Evolutionary conservation across 2,329 filamentous ascomycete species (phyloP).

Genomic region (Cadophora sp.): DNA sequence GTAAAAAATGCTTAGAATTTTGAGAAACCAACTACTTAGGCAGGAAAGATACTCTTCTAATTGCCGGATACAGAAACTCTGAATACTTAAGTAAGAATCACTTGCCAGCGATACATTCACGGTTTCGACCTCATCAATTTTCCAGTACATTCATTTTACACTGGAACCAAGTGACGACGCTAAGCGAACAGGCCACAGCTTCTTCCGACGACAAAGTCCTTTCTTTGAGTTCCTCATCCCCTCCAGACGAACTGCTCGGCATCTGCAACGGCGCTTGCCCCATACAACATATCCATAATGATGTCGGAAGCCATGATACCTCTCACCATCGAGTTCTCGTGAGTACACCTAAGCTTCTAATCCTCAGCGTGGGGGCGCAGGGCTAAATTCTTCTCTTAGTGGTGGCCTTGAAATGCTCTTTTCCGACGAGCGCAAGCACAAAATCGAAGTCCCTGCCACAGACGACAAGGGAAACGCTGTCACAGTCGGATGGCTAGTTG

Average conservation of each 20-base stretch:
- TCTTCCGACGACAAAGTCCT: neutral
- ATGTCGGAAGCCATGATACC: conserved; percentile 50
- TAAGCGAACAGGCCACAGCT: conserved; percentile 10
- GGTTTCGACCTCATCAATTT: no score
- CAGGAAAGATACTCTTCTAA: no score
- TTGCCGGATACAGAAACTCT: no score
- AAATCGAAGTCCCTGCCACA: conserved; percentile 69
- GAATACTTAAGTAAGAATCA: no score
- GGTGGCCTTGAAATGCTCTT: conserved; percentile 96
- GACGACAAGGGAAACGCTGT: conserved; percentile 65
- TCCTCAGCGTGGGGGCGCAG: conserved; percentile 24
- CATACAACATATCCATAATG: conserved; percentile 29
- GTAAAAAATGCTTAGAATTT: neutral
- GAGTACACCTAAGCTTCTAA: conserved; percentile 20
- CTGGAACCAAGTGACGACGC: neutral
- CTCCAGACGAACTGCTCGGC: conserved; percentile 7
- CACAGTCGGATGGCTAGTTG: conserved; percentile 78
- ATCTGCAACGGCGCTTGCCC: conserved; percentile 1
- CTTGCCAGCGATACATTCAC: no score
- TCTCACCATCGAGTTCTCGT: conserved; percentile 75
- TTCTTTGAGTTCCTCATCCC: neutral
- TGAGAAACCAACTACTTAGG: no score
- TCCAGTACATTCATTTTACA: no score
- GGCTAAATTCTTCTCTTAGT: conserved; percentile 51
- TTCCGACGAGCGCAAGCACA: conserved; percentile 77